Evolutionary conservation across 306 rosid species (phyloP).

Genomic region (Prunus dulcis): DNA sequence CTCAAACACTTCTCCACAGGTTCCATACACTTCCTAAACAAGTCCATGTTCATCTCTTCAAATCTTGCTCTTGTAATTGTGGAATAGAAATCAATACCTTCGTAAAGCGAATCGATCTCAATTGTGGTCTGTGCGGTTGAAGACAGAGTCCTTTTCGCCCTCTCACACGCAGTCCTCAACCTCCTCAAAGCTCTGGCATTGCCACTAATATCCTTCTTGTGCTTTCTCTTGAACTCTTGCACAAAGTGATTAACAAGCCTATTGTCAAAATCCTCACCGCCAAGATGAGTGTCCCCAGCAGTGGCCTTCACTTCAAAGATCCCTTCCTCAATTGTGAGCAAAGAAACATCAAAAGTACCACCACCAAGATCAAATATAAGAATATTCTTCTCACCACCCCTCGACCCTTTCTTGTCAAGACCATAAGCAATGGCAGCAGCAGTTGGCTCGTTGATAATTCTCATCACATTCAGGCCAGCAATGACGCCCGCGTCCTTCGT

Average conservation of each 20-base stretch:
- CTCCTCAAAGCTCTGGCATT: constrained; percentile 45
- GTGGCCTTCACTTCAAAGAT: constrained; percentile 52
- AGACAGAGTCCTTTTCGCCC: constrained; percentile 49
- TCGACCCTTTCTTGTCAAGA: constrained; percentile 41
- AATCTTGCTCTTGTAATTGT: constrained; percentile 45
- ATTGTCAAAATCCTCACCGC: constrained; percentile 49
- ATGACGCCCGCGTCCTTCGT: constrained; percentile 46
- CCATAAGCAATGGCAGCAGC: constrained; percentile 57
- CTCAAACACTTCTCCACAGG: constrained; percentile 49
- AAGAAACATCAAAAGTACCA: constrained; percentile 43
- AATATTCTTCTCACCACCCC: constrained; percentile 36
- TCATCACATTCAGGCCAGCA: constrained; percentile 41
- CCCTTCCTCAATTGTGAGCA: constrained; percentile 45
- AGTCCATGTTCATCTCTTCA: constrained; percentile 48
- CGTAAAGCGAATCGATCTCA: constrained; percentile 45
- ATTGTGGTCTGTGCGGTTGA: constrained; percentile 40
- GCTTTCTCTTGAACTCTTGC: constrained; percentile 44
- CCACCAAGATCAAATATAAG: constrained; percentile 47
- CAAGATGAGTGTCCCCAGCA: constrained; percentile 46
- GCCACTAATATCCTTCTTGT: constrained; percentile 42
- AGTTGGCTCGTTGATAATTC: constrained; percentile 51
- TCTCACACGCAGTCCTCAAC: constrained; percentile 45
- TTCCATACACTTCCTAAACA: constrained; percentile 51
- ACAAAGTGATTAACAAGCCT: constrained; percentile 45
- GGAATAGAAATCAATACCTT: constrained; percentile 45